Base-by-base conservation (phyloP, 2,329 filamentous ascomycete genomes). In the Domatiomyces globalis region DNA sequence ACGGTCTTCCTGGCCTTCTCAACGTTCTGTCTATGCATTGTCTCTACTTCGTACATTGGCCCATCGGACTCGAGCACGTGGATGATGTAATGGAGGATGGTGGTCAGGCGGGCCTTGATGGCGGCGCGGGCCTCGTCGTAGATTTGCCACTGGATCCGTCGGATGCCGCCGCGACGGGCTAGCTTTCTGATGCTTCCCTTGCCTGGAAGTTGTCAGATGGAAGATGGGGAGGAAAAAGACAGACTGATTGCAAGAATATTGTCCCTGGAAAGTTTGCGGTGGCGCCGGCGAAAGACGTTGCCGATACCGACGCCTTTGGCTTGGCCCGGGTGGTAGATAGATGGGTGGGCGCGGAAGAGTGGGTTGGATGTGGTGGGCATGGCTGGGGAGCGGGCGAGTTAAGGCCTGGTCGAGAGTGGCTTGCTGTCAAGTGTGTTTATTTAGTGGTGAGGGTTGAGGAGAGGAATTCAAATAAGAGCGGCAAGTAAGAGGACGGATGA, bases 141-240 rank as follows among this genome's bases (percentile, higher is more conserved):
- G 1, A 68, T 62, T 0, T 56, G 58, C 0, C 22, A 47, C 5
- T 63, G 60, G 0, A 69, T 68, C 0, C 66, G 49, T 0, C 57
- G 45, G 0, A 69, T 57, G 0, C 67, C 67, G 0, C 64, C 67
- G 3, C 66, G 63, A 1, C 67, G 65, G 2, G 66, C 66, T 1
- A 69, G 65, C 5, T 39, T 39, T 2, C 33, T 7, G 2, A 39
- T 39, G 10, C 8, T 15, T 4, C 8, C 45, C 65, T 62, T 43
- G 66, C 65, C 44, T 43, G 17, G 42, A 15, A 25, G 45, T 48
- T 43, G 36, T 15, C 2, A 33, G 39, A 33, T 45, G 8, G 8
- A 20, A 43, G 29, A 29, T 15, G 17, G 2, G 44, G 15, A 36
- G 39, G 42, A 17, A 45, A 43, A 46, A 42, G 51, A 51, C 46